Base-by-base conservation (phyloP, 345 rosid genomes). In the Arabidopsis suecica region DNA sequence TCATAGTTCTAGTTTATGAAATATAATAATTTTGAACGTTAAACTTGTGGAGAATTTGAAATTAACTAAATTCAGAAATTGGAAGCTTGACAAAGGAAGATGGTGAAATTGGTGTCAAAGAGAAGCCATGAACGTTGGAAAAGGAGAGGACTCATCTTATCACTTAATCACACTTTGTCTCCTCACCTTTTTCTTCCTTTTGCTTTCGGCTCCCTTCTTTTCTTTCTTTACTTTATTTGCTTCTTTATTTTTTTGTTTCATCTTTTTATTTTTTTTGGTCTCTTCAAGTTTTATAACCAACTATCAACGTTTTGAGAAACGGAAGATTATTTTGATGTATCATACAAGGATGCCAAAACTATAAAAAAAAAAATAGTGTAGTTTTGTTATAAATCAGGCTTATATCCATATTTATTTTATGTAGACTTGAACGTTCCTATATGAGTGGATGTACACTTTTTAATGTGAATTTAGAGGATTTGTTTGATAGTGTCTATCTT, bases 101-200 rank as follows among this genome's bases (percentile, higher is more conserved):
- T 2, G 23, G 41, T 25, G 20, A 66, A 50, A 74, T 16, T 25
- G 44, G 37, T 59, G 61, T 37, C 36, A 49, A 32, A 32, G 37
- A 20, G 64, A 65, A 64, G 48, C 61, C 61, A 28, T 37, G 78
- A 65, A 64, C 22, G 37, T 74, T 55, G 55, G 75, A 61, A 74
- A 65, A 47, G 42, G 78, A 74, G 41, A 66, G 40, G 25, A 38
- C 53, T 69, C 48, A 76, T 77, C 67, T 69, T 69, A 69, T 69
- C 75, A 49, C 76, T 58, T 65, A 56, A 56, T 71, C 72, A 71
- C 76, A 57, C 72, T 71, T 77, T 57, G 56, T 70, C 72, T 62
- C 77, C 25, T 42, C 37, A 38, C 61, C 45, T 40, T 67, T 69
- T 42, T 69, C 55, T 62, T 10, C 65, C 6, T 77, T 77, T 77